Percentiles rank a stretch among this genome's conserved stretches.
Evolutionary conservation across 2,329 filamentous ascomycete genomes (phyloP).

Genomic region (Fusarium sp.): DNA sequence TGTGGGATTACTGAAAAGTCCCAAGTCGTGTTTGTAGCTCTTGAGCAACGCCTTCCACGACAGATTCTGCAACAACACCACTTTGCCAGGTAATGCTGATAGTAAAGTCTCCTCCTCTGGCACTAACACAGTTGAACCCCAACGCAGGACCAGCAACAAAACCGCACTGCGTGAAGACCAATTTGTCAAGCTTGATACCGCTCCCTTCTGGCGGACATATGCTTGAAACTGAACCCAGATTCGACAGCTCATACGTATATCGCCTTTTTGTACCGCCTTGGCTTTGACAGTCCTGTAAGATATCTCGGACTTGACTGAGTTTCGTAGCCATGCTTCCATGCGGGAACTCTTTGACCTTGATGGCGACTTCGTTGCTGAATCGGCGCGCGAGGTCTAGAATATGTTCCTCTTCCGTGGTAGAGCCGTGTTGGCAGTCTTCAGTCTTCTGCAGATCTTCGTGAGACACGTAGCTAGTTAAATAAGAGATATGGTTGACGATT

Average conservation of each 20-base stretch:
- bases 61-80: not conserved
- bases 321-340: not conserved
- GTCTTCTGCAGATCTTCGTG: not conserved
- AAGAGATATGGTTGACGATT: slow-evolving; percentile 19
- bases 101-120: not conserved
- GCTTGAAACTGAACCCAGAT: not conserved
- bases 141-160: slow-evolving; percentile 16
- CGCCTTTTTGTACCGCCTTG: not conserved
- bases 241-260: slow-evolving; percentile 24
- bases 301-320: not conserved
- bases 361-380: not conserved
- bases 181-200: not conserved
- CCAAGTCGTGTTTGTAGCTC: not conserved
- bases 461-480: not conserved
- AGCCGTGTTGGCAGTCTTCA: not conserved
- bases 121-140: slow-evolving; percentile 18
- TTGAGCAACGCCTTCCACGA: not conserved
- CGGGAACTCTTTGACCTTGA: slow-evolving; percentile 4
- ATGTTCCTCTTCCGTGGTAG: not conserved
- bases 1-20: rapidly evolving
- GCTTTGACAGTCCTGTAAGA: not conserved
- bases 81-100: slow-evolving; percentile 19
- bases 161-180: slow-evolving; percentile 18
- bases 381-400: not conserved
- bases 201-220: rapidly evolving